Evolutionary conservation across 345 rosid species (phyloP).

Genomic region (sweet orange (Citrus sinensis)): DNA sequence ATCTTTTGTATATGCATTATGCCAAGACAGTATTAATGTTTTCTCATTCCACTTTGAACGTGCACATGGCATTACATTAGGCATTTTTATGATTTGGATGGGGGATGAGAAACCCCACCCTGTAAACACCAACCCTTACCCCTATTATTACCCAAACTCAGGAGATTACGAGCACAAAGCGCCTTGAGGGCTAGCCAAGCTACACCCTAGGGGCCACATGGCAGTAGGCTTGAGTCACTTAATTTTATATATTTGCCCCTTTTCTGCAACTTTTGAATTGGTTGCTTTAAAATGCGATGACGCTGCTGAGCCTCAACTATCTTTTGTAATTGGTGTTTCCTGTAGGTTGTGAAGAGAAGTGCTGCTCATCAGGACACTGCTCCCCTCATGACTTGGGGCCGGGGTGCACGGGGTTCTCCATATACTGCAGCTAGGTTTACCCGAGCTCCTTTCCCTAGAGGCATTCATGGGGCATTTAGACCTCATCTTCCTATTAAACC

Average conservation of each 20-base stretch:
- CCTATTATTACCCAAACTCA: no score
- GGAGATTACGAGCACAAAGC: no score
- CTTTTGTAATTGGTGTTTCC: conserved; percentile 3
- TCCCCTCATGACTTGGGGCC: conserved; percentile 63
- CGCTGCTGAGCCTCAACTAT: conserved; percentile 2
- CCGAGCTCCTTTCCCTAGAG: conserved; percentile 61
- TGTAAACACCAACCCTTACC: no score
- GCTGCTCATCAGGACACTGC: conserved; percentile 53
- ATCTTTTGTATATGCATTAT: neutral
- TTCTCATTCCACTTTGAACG: neutral
- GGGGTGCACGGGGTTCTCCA: conserved; percentile 38
- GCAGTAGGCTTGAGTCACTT: neutral
- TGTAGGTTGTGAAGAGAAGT: conserved; percentile 78
- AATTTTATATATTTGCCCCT: neutral
- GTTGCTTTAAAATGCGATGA: neutral
- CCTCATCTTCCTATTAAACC: conserved; percentile 52
- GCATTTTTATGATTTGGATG: no score
- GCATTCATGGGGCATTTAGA: conserved; percentile 56
- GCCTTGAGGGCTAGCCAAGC: no score
- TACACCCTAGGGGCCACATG: neutral
- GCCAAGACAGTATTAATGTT: neutral
- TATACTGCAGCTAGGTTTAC: conserved; percentile 51
- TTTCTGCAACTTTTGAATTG: neutral
- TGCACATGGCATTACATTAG: neutral
- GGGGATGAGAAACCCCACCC: no score